Percentiles rank a stretch among this genome's conserved stretches.
Evolutionary conservation across 2,329 filamentous ascomycete genomes (phyloP).

Genomic region (Hypoxylon sp.): DNA sequence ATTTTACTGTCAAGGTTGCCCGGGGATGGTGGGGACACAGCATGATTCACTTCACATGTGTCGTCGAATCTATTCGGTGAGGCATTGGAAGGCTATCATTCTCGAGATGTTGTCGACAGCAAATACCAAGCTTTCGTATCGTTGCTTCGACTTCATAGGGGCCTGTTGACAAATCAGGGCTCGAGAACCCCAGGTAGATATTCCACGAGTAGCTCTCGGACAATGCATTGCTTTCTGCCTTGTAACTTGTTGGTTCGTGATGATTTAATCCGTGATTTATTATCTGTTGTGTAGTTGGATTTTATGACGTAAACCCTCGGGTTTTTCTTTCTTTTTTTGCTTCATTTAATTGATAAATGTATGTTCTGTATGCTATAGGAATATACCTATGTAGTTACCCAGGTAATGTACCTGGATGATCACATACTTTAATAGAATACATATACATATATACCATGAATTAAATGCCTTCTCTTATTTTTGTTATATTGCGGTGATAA

Average conservation of each 20-base stretch:
- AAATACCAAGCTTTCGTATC: slow-evolving; percentile 5
- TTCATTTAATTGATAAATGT: no score
- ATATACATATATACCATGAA: no score
- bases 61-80: slow-evolving; percentile 10
- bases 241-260: neutral
- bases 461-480: no score
- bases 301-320: no score
- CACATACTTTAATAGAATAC: no score
- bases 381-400: no score
- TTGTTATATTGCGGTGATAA: no score
- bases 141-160: slow-evolving; percentile 12
- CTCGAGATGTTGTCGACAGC: slow-evolving; percentile 5
- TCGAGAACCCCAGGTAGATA: slow-evolving; percentile 20
- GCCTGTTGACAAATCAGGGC: slow-evolving; percentile 6
- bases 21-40: slow-evolving; percentile 11
- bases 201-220: slow-evolving; percentile 10
- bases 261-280: neutral
- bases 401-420: no score
- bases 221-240: slow-evolving; percentile 29
- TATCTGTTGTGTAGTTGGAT: no score
- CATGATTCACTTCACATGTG: slow-evolving; percentile 9
- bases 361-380: no score
- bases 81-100: neutral
- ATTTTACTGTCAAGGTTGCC: slow-evolving; percentile 10
- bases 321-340: no score